phyloP scores from a whole-genome alignment of 2,329 filamentous ascomycete genomes.

The Ploettnerulaceae sp. region DNA sequence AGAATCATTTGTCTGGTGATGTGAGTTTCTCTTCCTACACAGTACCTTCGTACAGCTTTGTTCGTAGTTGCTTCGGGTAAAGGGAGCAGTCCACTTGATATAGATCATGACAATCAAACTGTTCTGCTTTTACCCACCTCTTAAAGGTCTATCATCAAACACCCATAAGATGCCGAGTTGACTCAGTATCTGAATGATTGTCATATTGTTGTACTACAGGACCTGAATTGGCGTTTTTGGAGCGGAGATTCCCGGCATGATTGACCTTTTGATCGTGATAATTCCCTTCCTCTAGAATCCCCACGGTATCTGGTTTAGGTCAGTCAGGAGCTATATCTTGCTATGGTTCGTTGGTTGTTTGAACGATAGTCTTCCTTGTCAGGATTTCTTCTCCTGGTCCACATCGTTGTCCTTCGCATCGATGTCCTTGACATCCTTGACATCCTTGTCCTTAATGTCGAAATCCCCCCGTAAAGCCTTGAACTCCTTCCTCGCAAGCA shows the following conservation, averaged over 20 bases:
- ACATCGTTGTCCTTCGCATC: slow-evolving; percentile 1
- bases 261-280: background rate
- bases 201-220: background rate
- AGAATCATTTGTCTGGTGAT: too few species aligned
- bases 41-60: too few species aligned
- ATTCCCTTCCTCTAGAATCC: background rate
- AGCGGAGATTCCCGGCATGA: background rate
- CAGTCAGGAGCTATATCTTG: background rate
- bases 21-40: too few species aligned
- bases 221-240: background rate
- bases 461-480: slow-evolving; percentile 28
- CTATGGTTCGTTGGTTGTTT: background rate
- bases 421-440: slow-evolving; percentile 7
- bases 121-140: too few species aligned
- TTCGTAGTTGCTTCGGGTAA: too few species aligned
- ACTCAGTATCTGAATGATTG: background rate
- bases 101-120: too few species aligned
- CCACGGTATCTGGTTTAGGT: background rate
- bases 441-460: slow-evolving; percentile 14
- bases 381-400: slow-evolving; percentile 5
- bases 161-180: too few species aligned
- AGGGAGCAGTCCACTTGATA: too few species aligned
- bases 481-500: slow-evolving; percentile 54
- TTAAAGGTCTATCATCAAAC: too few species aligned
- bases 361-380: background rate